phyloP scores from a whole-genome alignment of 441 rosid species.

The Populus tomentosa region DNA sequence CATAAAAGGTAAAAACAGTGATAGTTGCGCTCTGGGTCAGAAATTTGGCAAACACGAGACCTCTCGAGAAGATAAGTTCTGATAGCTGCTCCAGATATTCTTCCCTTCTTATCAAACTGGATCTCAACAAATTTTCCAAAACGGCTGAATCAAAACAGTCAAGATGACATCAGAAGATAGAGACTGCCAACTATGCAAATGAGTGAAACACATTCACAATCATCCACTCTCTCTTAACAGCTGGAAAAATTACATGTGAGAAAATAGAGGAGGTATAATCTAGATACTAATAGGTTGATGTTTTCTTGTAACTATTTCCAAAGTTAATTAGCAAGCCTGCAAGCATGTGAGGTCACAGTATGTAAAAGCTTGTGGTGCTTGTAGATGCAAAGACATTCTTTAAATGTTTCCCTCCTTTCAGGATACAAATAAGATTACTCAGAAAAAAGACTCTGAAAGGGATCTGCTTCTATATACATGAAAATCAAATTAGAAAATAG shows the following conservation, averaged over 20 bases:
- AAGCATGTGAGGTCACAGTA: neutral
- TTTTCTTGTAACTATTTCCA: neutral
- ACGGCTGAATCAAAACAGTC: constrained; percentile 53
- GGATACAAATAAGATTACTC: neutral
- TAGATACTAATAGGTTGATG: neutral
- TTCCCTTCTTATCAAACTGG: constrained; percentile 71
- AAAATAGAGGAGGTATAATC: neutral
- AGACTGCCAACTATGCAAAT: neutral
- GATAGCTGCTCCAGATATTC: constrained; percentile 97
- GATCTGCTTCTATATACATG: neutral
- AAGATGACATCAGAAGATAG: constrained; percentile 12
- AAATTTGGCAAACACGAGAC: constrained; percentile 93
- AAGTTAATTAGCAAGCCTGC: neutral
- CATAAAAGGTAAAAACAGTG: constrained; percentile 92
- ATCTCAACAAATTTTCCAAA: constrained; percentile 96
- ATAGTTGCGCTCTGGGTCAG: constrained; percentile 89
- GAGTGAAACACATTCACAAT: neutral
- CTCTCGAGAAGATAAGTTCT: constrained; percentile 92
- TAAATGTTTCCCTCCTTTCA: neutral
- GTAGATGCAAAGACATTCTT: neutral
- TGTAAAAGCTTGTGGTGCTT: neutral
- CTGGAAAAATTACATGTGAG: neutral
- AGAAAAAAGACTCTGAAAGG: neutral
- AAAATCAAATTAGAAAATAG: constrained; percentile 3
- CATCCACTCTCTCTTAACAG: neutral